Conservation (phyloP, 2,329 filamentous ascomycete species). For the Diaporthe humulicola region DNA sequence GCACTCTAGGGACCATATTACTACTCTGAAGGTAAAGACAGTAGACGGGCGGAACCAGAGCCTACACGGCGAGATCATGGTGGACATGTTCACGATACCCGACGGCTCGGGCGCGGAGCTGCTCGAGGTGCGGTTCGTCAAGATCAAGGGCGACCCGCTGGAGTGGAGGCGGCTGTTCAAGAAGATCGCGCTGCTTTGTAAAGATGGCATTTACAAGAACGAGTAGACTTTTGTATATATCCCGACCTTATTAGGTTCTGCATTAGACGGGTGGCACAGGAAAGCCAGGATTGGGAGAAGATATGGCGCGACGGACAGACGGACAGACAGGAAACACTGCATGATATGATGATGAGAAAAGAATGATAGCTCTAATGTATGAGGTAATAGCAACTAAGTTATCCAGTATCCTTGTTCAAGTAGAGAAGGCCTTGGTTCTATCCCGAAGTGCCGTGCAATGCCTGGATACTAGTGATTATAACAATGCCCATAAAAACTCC, state of each 20-base stretch:
- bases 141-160: conserved; percentile 93
- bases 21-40: conserved; percentile 80
- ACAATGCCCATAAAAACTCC: neutral
- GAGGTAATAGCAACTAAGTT: neutral
- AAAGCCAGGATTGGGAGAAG: neutral
- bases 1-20: conserved; percentile 67
- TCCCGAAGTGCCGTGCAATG: too few species aligned
- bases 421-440: neutral
- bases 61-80: conserved; percentile 80
- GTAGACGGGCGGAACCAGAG: conserved; percentile 79
- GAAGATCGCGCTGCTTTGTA: conserved; percentile 88
- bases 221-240: conserved; percentile 47
- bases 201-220: conserved; percentile 82
- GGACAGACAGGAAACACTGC: conserved; percentile 8
- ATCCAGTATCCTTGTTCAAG: too few species aligned
- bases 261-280: conserved; percentile 9
- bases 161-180: conserved; percentile 99
- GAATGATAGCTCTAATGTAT: conserved; percentile 15
- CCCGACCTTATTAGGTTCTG: neutral
- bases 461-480: neutral
- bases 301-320: neutral
- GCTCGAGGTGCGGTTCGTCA: conserved; percentile 90
- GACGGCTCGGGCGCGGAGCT: conserved; percentile 68
- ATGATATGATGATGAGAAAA: conserved; percentile 24
- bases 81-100: conserved; percentile 74